Evolutionary conservation across 2,329 filamentous ascomycete species (phyloP).

Genomic region (Colletotrichum viniferum): DNA sequence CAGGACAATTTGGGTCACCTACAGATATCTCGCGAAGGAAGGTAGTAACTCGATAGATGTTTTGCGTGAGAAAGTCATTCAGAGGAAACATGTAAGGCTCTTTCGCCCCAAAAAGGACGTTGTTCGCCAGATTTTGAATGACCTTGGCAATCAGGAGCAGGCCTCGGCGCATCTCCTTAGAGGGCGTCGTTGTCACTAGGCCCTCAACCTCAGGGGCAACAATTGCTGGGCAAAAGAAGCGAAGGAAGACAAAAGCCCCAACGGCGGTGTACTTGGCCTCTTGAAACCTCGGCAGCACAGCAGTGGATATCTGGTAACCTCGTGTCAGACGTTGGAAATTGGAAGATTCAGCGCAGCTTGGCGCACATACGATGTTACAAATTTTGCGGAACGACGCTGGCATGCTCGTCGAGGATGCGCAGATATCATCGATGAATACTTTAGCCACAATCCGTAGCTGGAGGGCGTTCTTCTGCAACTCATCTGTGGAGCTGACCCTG

Average conservation of each 20-base stretch:
- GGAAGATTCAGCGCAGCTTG: not conserved
- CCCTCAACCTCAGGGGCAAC: slow-evolving; percentile 72
- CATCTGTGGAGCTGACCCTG: slow-evolving; percentile 62
- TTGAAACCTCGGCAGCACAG: slow-evolving; percentile 67
- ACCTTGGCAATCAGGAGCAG: slow-evolving; percentile 73
- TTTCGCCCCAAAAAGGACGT: slow-evolving; percentile 73
- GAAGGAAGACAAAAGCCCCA: slow-evolving; percentile 72
- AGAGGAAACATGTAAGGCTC: slow-evolving; percentile 76
- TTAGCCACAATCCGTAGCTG: slow-evolving; percentile 71
- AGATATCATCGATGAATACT: slow-evolving; percentile 75
- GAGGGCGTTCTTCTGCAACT: slow-evolving; percentile 68
- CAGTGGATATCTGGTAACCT: slow-evolving; percentile 57
- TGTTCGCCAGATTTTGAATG: slow-evolving; percentile 74
- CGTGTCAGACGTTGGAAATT: slow-evolving; percentile 14
- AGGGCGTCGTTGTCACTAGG: slow-evolving; percentile 63
- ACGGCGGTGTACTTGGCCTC: slow-evolving; percentile 76
- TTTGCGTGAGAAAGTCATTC: slow-evolving; percentile 70
- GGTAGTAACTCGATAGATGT: slow-evolving; percentile 70
- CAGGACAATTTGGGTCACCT: slow-evolving; percentile 31
- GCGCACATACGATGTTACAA: slow-evolving; percentile 63
- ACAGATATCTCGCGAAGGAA: slow-evolving; percentile 73
- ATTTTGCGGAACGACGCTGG: slow-evolving; percentile 70
- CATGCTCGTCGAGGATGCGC: slow-evolving; percentile 64
- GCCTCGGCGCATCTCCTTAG: slow-evolving; percentile 72
- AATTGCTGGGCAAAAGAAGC: slow-evolving; percentile 76